These are phyloP conservation scores for Aechmea fasciata DNA, from an alignment of 176 grass and related monocot species.

Conservation along the genomic window DNA sequence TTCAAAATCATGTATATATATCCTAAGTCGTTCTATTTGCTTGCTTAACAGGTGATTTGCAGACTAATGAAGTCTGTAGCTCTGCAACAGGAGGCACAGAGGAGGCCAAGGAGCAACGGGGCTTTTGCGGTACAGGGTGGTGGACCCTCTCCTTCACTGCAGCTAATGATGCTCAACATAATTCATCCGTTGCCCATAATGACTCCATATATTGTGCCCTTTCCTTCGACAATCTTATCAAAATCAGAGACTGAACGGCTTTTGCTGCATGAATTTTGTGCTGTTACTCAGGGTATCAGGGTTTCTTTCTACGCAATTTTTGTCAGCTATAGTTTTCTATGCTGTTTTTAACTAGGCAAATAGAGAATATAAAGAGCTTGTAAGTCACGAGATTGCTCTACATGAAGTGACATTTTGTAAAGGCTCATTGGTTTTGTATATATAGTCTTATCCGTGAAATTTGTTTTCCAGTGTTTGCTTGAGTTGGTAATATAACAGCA, in stretches of 20 bases:
- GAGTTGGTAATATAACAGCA: too few relatives aligned
- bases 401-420: not conserved
- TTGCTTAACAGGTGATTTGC: not conserved
- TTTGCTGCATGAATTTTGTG: not conserved
- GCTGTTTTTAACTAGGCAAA: not conserved
- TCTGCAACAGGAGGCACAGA: not conserved
- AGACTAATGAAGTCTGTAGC: not conserved
- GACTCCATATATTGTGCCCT: not conserved
- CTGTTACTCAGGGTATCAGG: not conserved
- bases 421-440: not conserved
- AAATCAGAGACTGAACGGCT: not conserved
- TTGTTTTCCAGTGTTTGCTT: too few relatives aligned
- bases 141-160: not conserved
- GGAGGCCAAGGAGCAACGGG: not conserved
- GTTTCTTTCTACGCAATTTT: not conserved
- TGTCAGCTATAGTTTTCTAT: not conserved
- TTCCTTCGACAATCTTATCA: slow-evolving; percentile 7
- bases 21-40: not conserved
- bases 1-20: not conserved
- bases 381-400: not conserved
- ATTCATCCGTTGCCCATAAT: not conserved
- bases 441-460: not conserved
- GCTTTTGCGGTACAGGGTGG: not conserved
- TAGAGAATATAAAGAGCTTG: slow-evolving; percentile 1
- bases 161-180: not conserved